Percentiles rank a stretch among this genome's conserved stretches.
Evolutionary conservation across 768 basidiomycete species (phyloP).

Genomic region (Sarcodon aspratus): DNA sequence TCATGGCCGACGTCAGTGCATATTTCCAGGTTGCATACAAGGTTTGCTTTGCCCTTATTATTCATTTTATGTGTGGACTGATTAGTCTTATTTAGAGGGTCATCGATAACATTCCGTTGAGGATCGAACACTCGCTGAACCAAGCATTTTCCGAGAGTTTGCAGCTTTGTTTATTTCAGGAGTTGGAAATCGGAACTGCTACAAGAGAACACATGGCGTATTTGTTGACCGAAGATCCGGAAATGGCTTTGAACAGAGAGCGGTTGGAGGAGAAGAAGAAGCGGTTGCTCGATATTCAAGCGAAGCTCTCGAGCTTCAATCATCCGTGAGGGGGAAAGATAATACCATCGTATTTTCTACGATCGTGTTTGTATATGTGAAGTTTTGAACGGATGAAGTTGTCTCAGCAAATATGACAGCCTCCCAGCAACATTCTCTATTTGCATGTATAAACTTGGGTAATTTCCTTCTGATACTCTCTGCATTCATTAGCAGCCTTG

Average conservation of each 20-base stretch:
- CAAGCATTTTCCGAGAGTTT: slow-evolving; percentile 24
- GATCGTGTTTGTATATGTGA: too few relatives aligned
- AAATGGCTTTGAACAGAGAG: slow-evolving; percentile 17
- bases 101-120: slow-evolving; percentile 40
- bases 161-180: slow-evolving; percentile 22
- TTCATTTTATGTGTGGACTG: not conserved
- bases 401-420: too few relatives aligned
- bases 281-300: slow-evolving; percentile 23
- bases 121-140: slow-evolving; percentile 35
- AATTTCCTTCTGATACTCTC: too few relatives aligned
- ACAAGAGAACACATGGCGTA: slow-evolving; percentile 12
- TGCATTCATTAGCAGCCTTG: too few relatives aligned
- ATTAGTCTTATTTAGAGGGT: slow-evolving; percentile 26
- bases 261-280: slow-evolving; percentile 16
- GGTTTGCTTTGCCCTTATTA: slow-evolving; percentile 17
- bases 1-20: slow-evolving; percentile 45
- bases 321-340: too few relatives aligned
- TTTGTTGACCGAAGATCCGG: slow-evolving; percentile 31
- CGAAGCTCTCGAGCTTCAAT: slow-evolving; percentile 15
- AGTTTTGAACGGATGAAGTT: too few relatives aligned
- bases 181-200: slow-evolving; percentile 18
- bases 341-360: too few relatives aligned
- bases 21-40: slow-evolving; percentile 47
- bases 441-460: too few relatives aligned
- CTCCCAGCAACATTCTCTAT: too few relatives aligned